Conservation (phyloP, 306 rosid genomes). For the Senna siamea region DNA sequence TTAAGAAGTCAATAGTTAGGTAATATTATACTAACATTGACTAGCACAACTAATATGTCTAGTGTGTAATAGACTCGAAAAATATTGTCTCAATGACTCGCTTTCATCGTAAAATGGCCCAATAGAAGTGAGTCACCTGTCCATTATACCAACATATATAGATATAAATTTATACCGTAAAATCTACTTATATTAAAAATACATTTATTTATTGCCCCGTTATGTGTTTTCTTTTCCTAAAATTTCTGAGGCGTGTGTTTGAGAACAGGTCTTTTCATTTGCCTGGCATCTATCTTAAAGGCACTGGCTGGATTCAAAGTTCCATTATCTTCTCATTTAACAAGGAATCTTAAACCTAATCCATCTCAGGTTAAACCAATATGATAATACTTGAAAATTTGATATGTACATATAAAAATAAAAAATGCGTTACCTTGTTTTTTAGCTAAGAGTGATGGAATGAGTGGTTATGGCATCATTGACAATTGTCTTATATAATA, state of each 20-base stretch:
- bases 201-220: too few species aligned
- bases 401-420: not conserved
- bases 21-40: too few species aligned
- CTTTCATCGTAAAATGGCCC: too few species aligned
- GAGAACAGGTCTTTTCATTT: constrained; percentile 8
- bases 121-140: too few species aligned
- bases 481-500: constrained; percentile 20
- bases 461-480: constrained; percentile 4
- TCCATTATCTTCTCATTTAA: constrained; percentile 5
- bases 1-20: too few species aligned
- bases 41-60: too few species aligned
- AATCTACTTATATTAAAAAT: too few species aligned
- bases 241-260: constrained; percentile 2
- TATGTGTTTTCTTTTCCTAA: not conserved
- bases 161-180: too few species aligned
- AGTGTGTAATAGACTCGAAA: too few species aligned
- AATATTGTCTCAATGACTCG: too few species aligned
- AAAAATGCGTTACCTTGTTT: constrained; percentile 14
- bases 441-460: not conserved
- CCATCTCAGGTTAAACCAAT: constrained; percentile 5
- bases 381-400: not conserved
- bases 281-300: constrained; percentile 7
- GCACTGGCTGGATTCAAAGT: constrained; percentile 7
- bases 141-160: too few species aligned
- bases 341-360: not conserved